These are phyloP conservation scores for Nidula microcarpa DNA, from an alignment of 768 basidiomycete genomes.

Conservation along the genomic window DNA sequence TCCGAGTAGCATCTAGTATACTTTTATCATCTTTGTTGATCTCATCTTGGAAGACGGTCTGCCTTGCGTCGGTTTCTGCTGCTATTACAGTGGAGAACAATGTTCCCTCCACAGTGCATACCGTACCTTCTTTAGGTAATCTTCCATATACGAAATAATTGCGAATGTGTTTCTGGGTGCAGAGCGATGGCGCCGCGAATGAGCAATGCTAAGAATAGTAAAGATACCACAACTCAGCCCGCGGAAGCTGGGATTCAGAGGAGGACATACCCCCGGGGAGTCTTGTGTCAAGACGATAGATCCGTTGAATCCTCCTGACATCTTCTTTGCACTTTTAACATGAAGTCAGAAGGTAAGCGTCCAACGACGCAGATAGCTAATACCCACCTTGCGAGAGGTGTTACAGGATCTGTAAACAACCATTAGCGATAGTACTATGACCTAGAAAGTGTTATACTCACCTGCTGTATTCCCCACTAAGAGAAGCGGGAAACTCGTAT, in stretches of 20 bases:
- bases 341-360: neutral
- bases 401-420: conserved; percentile 21
- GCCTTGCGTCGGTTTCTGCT: no score
- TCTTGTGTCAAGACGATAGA: conserved; percentile 40
- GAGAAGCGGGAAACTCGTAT: conserved; percentile 35
- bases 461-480: conserved; percentile 38
- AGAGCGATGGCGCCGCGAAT: conserved; percentile 24
- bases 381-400: conserved; percentile 21
- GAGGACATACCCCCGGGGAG: conserved; percentile 30
- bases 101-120: conserved; percentile 23
- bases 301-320: conserved; percentile 28
- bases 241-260: neutral
- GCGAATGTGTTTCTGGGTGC: conserved; percentile 27
- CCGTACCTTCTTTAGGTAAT: conserved; percentile 32
- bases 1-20: no score
- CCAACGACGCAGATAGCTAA: no score
- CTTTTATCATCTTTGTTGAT: no score
- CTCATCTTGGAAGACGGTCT: no score
- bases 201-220: conserved; percentile 25
- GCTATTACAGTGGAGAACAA: neutral
- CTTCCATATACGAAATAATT: conserved; percentile 37
- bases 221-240: neutral
- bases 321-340: conserved; percentile 33
- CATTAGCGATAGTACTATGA: no score
- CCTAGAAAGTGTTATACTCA: conserved; percentile 4